Percentiles rank a stretch among this genome's conserved stretches.
phyloP scores from a whole-genome alignment of 108 stramenopile species.

The Pseudonitzschia delicatissima region DNA sequence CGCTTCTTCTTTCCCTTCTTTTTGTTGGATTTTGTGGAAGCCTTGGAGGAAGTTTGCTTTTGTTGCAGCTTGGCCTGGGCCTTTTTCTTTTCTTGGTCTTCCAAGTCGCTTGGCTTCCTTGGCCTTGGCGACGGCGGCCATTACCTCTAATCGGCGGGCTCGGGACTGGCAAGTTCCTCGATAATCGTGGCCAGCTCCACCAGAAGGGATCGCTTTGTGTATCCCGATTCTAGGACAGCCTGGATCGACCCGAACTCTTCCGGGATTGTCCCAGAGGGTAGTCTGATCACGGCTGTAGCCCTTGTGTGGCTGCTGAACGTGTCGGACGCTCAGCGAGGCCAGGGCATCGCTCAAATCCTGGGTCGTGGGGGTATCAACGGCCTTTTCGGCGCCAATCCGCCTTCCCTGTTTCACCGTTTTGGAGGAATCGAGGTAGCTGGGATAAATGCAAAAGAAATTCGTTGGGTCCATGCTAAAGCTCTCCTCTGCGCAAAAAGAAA shows the following conservation, averaged over 20 bases:
- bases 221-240: neutral
- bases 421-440: slow-evolving; percentile 77
- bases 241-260: slow-evolving; percentile 48
- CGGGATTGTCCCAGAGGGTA: slow-evolving; percentile 82
- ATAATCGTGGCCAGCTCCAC: slow-evolving; percentile 55
- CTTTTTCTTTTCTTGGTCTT: slow-evolving; percentile 20
- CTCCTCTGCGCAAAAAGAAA: slow-evolving; percentile 37
- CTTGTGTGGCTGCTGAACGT: slow-evolving; percentile 85
- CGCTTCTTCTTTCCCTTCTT: slow-evolving; percentile 43
- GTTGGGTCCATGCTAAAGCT: slow-evolving; percentile 66
- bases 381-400: slow-evolving; percentile 57
- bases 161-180: slow-evolving; percentile 43
- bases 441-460: slow-evolving; percentile 61
- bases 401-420: slow-evolving; percentile 72
- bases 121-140: slow-evolving; percentile 6
- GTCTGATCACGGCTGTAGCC: slow-evolving; percentile 74
- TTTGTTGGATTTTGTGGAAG: slow-evolving; percentile 31
- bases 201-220: slow-evolving; percentile 46
- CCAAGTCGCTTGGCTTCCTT: slow-evolving; percentile 13
- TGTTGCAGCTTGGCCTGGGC: slow-evolving; percentile 10
- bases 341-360: slow-evolving; percentile 72
- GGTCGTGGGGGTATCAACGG: slow-evolving; percentile 61
- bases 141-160: slow-evolving; percentile 40
- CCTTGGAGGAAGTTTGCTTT: neutral
- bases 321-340: slow-evolving; percentile 59